A percentile compares a stretch with the other conserved stretches of the same genome.
phyloP scores from a whole-genome alignment of 495 filamentous ascomycete genomes.

The Hamigera avellanea region DNA sequence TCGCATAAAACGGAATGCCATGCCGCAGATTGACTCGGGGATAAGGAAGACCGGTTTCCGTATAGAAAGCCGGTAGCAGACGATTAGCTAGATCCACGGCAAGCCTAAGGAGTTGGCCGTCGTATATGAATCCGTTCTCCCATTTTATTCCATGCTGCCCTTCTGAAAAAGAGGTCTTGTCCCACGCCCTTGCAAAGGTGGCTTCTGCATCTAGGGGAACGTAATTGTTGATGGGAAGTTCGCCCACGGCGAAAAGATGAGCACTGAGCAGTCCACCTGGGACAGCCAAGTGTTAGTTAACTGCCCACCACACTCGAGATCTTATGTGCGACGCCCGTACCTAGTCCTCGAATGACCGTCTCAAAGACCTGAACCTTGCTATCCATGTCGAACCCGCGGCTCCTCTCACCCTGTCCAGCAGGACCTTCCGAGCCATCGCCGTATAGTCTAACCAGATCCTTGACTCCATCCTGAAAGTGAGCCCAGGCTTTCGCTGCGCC shows the following conservation, averaged over 20 bases:
- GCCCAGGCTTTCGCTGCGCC: conserved; percentile 47
- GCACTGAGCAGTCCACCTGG: conserved; percentile 74
- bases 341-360: conserved; percentile 87
- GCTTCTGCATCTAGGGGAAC: conserved; percentile 30
- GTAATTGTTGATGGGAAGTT: conserved; percentile 75
- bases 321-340: conserved; percentile 12
- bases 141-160: conserved; percentile 50
- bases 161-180: conserved; percentile 18
- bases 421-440: conserved; percentile 68
- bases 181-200: conserved; percentile 27
- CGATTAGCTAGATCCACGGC: conserved; percentile 74
- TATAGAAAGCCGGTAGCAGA: conserved; percentile 81
- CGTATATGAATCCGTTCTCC: conserved; percentile 70
- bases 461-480: conserved; percentile 74
- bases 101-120: conserved; percentile 78
- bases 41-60: conserved; percentile 84
- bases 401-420: conserved; percentile 56
- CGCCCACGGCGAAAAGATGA: conserved; percentile 84
- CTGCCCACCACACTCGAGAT: not conserved
- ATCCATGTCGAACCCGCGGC: conserved; percentile 87
- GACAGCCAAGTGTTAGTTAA: conserved; percentile 2
- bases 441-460: conserved; percentile 70
- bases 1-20: conserved; percentile 82
- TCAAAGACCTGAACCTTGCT: conserved; percentile 98
- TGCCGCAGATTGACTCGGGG: conserved; percentile 87